Evolutionary conservation across 257 asterid species (phyloP), one percentile per base, ranked within the genome.

Genomic region (Anisodus tanguticus): DNA sequence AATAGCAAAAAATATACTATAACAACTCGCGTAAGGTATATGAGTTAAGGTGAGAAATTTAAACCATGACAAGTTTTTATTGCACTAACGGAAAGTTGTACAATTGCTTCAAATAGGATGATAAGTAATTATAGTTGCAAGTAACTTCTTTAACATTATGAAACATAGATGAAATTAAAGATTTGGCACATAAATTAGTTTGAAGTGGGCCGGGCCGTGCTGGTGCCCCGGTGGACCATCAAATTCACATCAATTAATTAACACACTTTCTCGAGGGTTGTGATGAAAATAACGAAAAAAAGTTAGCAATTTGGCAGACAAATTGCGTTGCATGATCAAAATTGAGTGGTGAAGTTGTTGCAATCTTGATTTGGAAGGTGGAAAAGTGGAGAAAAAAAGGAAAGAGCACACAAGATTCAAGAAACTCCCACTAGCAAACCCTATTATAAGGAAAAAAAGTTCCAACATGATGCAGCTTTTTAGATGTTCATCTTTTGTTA

Each of bases 251-350:
- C 39, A 74, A 19, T 19, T 13, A 43, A 74, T 22, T 22, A 22
- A 22, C 64, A 58, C 62, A 74, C 19, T 74, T 74, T 22, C 80
- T 74, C 60, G 80, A 76, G 81, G 81, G 13, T 76, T 22, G 41
- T 26, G 81, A 22, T 63, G 11, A 76, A 76, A 51, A 26, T 51
- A 51, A 76, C 47, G 10, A 15, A 51, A 76, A 13, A 76, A 49
- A 22, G 26, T 26, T 39, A 3, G 49, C 81, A 13, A 53, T 76
- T 51, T 76, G 81, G 26, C 81, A 53, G 47, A 76, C 47, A 76
- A 76, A 76, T 76, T 47, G 7, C 26, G 51, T 37, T 68, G 31
- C 54, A 69, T 69, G 35, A 70, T 41, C 12, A 12, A 51, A 49
- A 26, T 7, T 13, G 1, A 76, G 63, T 51, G 63, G 81, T 76